Base-by-base conservation (phyloP, 2,329 filamentous ascomycete species). In the Trichoderma sp. region DNA sequence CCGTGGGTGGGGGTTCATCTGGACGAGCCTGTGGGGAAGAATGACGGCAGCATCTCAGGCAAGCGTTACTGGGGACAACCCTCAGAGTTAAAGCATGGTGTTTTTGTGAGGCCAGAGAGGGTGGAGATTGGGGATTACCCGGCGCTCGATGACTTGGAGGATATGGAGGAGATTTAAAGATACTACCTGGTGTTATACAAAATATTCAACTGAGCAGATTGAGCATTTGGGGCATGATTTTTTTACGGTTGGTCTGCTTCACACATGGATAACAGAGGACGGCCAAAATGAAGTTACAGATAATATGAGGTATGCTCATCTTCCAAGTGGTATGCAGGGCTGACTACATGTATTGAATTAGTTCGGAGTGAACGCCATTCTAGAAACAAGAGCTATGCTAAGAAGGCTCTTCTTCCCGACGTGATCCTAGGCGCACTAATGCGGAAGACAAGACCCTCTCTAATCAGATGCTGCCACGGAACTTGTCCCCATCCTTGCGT, bases 1-100 rank as follows among this genome's bases (percentile, higher is more conserved):
- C 80, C 84, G 37, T 95, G 92, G 92, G 83, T 94, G 22, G 92
- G 91, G 48, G 82, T 95, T 63, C 84, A 85, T 72, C 84, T 94
- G 64, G 92, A 94, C 76, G 92, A 94, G 79, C 91, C 92, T 1
- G 90, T 90, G 52, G 92, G 91, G 67, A 92, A 92, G 82, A 95
- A 94, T 75, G 91, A 94, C 77, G 92, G 92, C 69, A 89, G 88
- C 73, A 87, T 93, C 72, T 85, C 84, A 9, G 82, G 81, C 8
- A 88, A 82, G 71, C 83, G 88, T 71, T 94, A 94, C 79, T 95
- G 93, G 84, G 87, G 86, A 45, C 78, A 84, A 67, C 82, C 86
- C 60, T 89, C 88, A 64, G 77, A 81, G 70, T 80, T 88, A 68
- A 94, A 93, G 77, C 88, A 87, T 73, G 92, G 92, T 37, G 89